Base-by-base conservation (phyloP, 2,329 filamentous ascomycete species). In the Alternaria rosae region DNA sequence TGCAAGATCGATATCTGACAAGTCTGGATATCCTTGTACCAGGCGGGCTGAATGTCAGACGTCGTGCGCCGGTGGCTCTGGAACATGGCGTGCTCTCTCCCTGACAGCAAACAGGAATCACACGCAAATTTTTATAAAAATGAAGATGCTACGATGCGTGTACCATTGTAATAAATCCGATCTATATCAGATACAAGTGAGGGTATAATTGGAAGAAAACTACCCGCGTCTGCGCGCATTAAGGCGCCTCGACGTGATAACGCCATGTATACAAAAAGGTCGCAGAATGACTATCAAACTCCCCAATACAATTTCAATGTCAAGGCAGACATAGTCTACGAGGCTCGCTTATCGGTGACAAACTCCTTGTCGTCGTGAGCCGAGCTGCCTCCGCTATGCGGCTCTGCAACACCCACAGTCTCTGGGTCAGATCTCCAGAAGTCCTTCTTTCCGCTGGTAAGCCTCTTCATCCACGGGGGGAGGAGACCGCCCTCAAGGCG, bases 401-500 rank as follows among this genome's bases (percentile, higher is more conserved):
- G 63, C 43, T 71, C 73, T n/a, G 48, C 41, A 41, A 77, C 67
- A 23, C 75, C 74, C 25, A 71, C 68, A 42, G 57, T 66, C 61
- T 74, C 60, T 12, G 70, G 67, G n/a, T 75, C 69, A 12, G 67
- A 63, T 57, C 64, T 71, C 91, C 91, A 93, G 76, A 94, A 94
- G 69, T 91, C 86, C 80, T 85, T 90, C 83, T 92, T 91, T 26
- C 92, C 92, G 38, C 81, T 81, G 0, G 79, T 75, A 5, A 90
- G 81, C 28, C 92, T 86, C 59, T 84, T 82, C 54, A 93, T 74
- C 92, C 92, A 96, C 0, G 87, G 87, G 0, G 92, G 92, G 25
- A 94, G 79, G 52, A 95, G 80, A 1, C 92, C 92, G 15, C 92
- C 92, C 1, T 89, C 87, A 28, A 94, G 85, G 72, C 87, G 88